Percentiles rank a stretch among this genome's conserved stretches.
Conservation (phyloP, 179 eudicot species). For the Spergularia azorica region DNA sequence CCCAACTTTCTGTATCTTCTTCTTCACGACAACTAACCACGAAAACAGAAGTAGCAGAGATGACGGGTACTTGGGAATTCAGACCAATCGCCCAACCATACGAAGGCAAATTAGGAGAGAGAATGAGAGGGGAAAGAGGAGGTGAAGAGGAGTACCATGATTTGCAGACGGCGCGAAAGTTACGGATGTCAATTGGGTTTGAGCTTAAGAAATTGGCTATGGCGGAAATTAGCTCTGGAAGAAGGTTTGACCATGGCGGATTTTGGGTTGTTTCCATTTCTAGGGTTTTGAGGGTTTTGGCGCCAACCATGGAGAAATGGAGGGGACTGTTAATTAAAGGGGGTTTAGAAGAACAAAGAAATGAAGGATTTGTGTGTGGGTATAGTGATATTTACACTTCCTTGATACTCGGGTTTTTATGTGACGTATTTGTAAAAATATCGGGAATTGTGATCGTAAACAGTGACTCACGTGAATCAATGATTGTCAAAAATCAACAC, state of each 20-base stretch:
- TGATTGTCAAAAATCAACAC: no score
- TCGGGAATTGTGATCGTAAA: no score
- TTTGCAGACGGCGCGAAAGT: conserved; percentile 27
- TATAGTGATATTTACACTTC: no score
- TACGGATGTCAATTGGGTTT: conserved; percentile 4
- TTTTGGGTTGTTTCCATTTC: neutral
- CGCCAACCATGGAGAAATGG: no score
- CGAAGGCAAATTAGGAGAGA: conserved; percentile 3
- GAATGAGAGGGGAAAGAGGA: neutral
- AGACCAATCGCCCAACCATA: neutral
- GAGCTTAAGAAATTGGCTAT: conserved; percentile 13
- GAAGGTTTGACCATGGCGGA: conserved; percentile 33
- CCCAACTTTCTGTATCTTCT: neutral
- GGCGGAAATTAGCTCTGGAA: conserved; percentile 18
- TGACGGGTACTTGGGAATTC: neutral
- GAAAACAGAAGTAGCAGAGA: conserved; percentile 1
- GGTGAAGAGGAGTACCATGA: conserved; percentile 23
- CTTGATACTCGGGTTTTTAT: no score
- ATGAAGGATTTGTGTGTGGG: no score
- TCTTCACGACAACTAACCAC: neutral
- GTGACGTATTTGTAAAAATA: no score
- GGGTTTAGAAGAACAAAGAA: no score
- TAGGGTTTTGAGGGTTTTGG: neutral
- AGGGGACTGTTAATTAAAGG: no score
- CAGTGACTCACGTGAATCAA: no score